Base-by-base conservation (phyloP, 75 land plant genomes). In the Gnetum montanum region DNA sequence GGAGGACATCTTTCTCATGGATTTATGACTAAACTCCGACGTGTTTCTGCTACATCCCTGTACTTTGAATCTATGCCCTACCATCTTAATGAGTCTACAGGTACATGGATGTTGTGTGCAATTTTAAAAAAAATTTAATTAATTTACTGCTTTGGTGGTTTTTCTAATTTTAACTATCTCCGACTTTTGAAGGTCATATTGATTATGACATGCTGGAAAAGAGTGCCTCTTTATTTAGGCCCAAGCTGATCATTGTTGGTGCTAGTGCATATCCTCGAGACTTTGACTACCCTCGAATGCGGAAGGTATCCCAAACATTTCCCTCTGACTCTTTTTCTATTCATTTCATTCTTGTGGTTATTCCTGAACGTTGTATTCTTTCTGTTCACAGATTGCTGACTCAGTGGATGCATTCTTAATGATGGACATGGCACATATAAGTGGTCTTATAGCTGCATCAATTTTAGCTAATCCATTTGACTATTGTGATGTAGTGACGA, bases 351-450 rank as follows among this genome's bases (percentile, higher is more conserved):
- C 15, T 40, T 15, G 10, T 10, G 10, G 41, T 15, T 40, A 40
- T 40, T 15, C 41, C 10, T 10, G 10, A 10, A 40, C 15, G n/a
- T n/a, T n/a, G n/a, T n/a, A n/a, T n/a, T n/a, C n/a, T n/a, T n/a
- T n/a, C n/a, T n/a, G n/a, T n/a, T n/a, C 29, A 22, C 36, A 81
- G 92, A 81, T 91, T 43, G 88, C 97, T 49, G 88, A 91, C 61
- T 40, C 77, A 71, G 85, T 86, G 34, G 92, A 83, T 38, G 97
- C 92, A 37, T 91, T 87, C 37, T 77, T 91, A 4, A 86, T 91
- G 92, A 83, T 83, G 92, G 97, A 91, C 56, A 91, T 91, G 97
- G 97, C 97, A 58, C 92, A 91, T 49, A 91, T 91, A 10, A 87
- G 92, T 83, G 92, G 97, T 3, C 83, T 91, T 37, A 81, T 91